phyloP scores from a whole-genome alignment of 2,329 filamentous ascomycete species.

The Plectosphaerella sp. region DNA sequence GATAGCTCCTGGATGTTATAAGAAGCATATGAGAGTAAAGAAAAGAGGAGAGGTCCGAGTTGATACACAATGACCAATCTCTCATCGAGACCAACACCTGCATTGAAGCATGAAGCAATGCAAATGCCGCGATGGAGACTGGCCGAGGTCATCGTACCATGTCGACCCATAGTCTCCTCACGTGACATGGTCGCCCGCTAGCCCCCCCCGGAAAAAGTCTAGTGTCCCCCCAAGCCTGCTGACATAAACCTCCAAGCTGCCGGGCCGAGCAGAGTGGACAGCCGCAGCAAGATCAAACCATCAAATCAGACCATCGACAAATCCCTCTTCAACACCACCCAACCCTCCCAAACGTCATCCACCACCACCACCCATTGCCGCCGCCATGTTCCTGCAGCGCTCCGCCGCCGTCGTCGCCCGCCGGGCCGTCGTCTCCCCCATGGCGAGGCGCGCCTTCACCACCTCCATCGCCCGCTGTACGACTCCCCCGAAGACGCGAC shows the following conservation, averaged over 20 bases:
- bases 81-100: no score
- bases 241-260: neutral
- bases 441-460: conserved; percentile 54
- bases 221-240: conserved; percentile 8
- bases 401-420: conserved; percentile 57
- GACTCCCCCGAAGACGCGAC: conserved; percentile 16
- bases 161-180: no score
- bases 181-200: conserved; percentile 10
- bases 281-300: conserved; percentile 20
- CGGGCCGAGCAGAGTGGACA: conserved; percentile 6
- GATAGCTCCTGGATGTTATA: no score
- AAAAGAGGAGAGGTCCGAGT: no score
- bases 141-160: no score
- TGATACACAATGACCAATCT: no score
- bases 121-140: no score
- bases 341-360: conserved; percentile 11
- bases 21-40: no score
- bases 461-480: conserved; percentile 59
- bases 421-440: conserved; percentile 50
- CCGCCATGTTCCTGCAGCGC: conserved; percentile 61
- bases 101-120: neutral
- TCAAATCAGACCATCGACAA: conserved; percentile 44
- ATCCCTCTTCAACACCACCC: conserved; percentile 34
- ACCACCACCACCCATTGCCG: conserved; percentile 17
- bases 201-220: conserved; percentile 13